phyloP scores from a whole-genome alignment of 495 filamentous ascomycete genomes.

The Annulohypoxylon bovei region DNA sequence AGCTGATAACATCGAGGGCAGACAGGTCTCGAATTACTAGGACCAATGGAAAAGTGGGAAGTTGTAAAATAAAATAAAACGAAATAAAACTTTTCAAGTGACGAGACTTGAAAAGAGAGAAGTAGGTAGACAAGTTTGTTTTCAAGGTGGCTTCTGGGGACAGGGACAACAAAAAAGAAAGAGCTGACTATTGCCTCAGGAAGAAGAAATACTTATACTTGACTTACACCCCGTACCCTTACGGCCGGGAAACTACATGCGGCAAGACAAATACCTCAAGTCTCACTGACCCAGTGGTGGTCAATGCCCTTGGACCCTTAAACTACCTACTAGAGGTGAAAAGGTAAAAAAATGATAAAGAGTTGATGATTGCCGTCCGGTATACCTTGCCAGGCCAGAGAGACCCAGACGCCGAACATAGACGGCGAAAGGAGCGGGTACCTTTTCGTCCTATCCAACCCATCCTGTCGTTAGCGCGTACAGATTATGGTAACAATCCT shows the following conservation, averaged over 20 bases:
- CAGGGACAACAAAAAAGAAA: conserved; percentile 6
- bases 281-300: not conserved
- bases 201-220: conserved; percentile 40
- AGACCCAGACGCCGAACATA: conserved; percentile 28
- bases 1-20: conserved; percentile 43
- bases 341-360: conserved; percentile 1
- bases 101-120: conserved; percentile 1
- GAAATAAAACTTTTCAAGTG: conserved; percentile 4
- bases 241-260: not conserved
- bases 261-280: conserved; percentile 31
- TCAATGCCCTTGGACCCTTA: not conserved
- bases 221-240: conserved; percentile 14
- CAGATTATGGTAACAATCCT: conserved; percentile 24
- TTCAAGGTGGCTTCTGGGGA: conserved; percentile 21
- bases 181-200: conserved; percentile 14
- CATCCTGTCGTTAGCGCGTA: conserved; percentile 25
- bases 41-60: conserved; percentile 16
- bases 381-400: not conserved
- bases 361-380: conserved; percentile 22
- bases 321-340: not conserved
- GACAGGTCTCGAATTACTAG: not conserved
- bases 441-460: conserved; percentile 8
- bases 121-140: conserved; percentile 1
- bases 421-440: conserved; percentile 14
- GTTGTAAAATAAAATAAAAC: conserved; percentile 10